Evolutionary conservation across 2,329 filamentous ascomycete species (phyloP).

Genomic region (Trichoderma endophyticum): DNA sequence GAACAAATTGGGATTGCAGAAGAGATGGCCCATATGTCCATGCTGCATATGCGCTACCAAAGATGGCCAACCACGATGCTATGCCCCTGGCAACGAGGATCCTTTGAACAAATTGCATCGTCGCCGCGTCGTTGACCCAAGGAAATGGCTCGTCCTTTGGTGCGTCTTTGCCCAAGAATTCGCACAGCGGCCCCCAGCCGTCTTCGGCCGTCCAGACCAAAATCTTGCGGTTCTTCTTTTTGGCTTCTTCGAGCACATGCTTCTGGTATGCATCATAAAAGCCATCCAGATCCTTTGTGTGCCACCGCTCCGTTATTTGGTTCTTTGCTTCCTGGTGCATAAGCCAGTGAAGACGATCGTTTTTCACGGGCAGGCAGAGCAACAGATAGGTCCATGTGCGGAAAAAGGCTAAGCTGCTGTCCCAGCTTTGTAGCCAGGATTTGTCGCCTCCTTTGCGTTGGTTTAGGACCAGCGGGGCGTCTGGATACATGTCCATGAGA

Average conservation of each 20-base stretch:
- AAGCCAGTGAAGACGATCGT: constrained; percentile 30
- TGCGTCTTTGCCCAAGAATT: constrained; percentile 36
- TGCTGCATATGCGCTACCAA: constrained; percentile 14
- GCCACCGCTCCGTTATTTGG: constrained; percentile 16
- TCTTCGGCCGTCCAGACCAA: constrained; percentile 32
- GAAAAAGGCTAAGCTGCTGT: constrained; percentile 30
- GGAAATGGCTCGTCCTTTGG: constrained; percentile 35
- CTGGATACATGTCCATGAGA: constrained; percentile 39
- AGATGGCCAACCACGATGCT: constrained; percentile 19
- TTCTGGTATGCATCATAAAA: constrained; percentile 27
- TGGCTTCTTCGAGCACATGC: constrained; percentile 29
- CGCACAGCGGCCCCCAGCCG: constrained; percentile 44
- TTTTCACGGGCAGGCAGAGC: constrained; percentile 27
- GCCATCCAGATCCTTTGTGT: constrained; percentile 6
- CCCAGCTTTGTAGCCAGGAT: constrained; percentile 29
- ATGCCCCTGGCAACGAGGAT: constrained; percentile 20
- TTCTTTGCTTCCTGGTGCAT: constrained; percentile 21
- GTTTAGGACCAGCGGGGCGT: constrained; percentile 34
- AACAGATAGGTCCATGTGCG: constrained; percentile 26
- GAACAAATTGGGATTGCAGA: background rate
- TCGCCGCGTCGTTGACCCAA: constrained; percentile 29
- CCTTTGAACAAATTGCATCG: constrained; percentile 20
- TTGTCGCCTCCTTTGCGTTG: constrained; percentile 25
- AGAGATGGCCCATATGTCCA: constrained; percentile 19
- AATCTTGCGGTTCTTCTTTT: constrained; percentile 28